Percentiles rank a stretch among this genome's conserved stretches.
Conservation (phyloP, 768 basidiomycete genomes). For the Tubosaeta sp. region DNA sequence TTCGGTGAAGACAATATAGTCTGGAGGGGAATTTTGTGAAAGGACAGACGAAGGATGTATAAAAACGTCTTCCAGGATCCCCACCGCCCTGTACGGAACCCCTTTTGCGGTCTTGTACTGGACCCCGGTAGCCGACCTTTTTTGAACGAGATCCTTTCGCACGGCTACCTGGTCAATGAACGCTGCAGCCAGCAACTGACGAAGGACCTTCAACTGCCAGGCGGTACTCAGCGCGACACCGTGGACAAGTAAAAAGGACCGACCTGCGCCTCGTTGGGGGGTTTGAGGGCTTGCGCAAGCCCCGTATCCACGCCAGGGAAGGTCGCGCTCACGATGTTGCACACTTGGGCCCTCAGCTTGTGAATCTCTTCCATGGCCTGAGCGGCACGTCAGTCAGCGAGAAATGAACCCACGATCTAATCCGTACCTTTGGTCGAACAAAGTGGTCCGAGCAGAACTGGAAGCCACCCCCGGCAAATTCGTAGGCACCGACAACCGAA, state of each 20-base stretch:
- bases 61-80: constrained; percentile 81
- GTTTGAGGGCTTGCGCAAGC: constrained; percentile 61
- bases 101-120: constrained; percentile 75
- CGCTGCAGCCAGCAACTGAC: constrained; percentile 81
- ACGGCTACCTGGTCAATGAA: constrained; percentile 96
- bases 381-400: constrained; percentile 1
- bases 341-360: constrained; percentile 87
- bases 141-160: constrained; percentile 75
- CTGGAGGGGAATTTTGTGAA: constrained; percentile 66
- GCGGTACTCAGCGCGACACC: constrained; percentile 1
- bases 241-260: constrained; percentile 7
- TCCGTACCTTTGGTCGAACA: constrained; percentile 75
- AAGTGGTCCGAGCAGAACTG: constrained; percentile 88
- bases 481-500: constrained; percentile 95
- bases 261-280: constrained; percentile 79
- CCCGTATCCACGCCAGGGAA: constrained; percentile 61
- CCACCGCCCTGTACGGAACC: constrained; percentile 78
- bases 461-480: constrained; percentile 78
- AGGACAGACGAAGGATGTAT: constrained; percentile 89
- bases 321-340: constrained; percentile 74
- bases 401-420: neutral
- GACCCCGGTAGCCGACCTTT: constrained; percentile 50
- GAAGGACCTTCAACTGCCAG: constrained; percentile 76
- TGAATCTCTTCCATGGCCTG: constrained; percentile 99
- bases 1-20: constrained; percentile 83